phyloP scores from a whole-genome alignment of 108 stramenopile species.

The Nannochloropsis salina region DNA sequence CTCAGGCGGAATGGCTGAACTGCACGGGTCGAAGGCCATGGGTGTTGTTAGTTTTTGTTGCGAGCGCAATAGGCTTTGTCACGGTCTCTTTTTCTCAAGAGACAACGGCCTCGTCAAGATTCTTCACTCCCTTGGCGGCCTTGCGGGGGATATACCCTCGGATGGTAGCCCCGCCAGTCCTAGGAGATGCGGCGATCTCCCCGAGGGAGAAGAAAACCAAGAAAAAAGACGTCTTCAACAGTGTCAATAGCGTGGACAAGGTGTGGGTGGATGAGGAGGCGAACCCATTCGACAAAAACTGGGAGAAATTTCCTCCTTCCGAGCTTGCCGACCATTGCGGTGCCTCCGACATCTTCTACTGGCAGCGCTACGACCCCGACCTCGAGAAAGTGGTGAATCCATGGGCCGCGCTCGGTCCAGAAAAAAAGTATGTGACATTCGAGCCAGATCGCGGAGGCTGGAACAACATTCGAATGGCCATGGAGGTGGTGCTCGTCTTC shows the following conservation, averaged over 20 bases:
- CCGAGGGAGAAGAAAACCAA: background rate
- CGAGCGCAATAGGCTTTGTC: background rate
- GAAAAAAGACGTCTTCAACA: slow-evolving; percentile 8
- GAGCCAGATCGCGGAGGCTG: slow-evolving; percentile 54
- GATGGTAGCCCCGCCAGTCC: too few species aligned
- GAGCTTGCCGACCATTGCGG: slow-evolving; percentile 16
- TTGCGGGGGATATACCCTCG: background rate
- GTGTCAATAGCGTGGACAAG: background rate
- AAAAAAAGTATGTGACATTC: slow-evolving; percentile 47
- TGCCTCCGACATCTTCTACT: slow-evolving; percentile 9
- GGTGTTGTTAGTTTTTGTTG: background rate
- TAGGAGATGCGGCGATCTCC: background rate
- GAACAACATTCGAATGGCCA: slow-evolving; percentile 53
- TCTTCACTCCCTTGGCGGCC: background rate
- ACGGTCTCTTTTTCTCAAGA: background rate
- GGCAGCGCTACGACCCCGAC: background rate
- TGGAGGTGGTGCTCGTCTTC: slow-evolving; percentile 66
- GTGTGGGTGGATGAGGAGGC: background rate
- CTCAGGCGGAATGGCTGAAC: background rate
- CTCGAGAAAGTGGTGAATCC: background rate
- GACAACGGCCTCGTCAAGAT: background rate
- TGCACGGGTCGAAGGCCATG: background rate
- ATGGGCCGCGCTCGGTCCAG: slow-evolving; percentile 17
- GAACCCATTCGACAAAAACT: slow-evolving; percentile 10
- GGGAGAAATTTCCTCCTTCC: slow-evolving; percentile 15